A percentile compares a stretch with the other conserved stretches of the same genome.
Conservation (phyloP, 257 asterid genomes). For the Solanum chiquidenum region DNA sequence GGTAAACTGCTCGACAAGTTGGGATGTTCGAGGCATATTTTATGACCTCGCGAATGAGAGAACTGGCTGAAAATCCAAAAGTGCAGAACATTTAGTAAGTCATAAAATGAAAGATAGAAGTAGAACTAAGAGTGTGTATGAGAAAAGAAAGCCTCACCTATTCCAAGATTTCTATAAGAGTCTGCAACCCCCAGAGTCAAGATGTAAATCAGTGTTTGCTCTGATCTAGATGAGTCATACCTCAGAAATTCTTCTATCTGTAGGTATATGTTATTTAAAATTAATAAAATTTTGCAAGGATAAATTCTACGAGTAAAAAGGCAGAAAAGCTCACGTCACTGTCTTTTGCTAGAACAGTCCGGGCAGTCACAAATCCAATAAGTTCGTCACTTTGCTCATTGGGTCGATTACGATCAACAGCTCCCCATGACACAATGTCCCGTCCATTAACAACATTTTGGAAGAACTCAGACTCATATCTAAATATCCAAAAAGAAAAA, state of each 20-base stretch:
- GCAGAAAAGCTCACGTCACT: slow-evolving; percentile 65
- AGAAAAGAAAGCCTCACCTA: slow-evolving; percentile 41
- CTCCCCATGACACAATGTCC: slow-evolving; percentile 97
- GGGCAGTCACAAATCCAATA: slow-evolving; percentile 87
- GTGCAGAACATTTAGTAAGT: slow-evolving; percentile 10
- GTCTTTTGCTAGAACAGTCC: slow-evolving; percentile 62
- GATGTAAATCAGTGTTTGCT: slow-evolving; percentile 71
- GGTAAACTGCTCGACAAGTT: slow-evolving; percentile 79
- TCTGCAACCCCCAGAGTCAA: slow-evolving; percentile 89
- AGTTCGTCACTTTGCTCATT: slow-evolving; percentile 67
- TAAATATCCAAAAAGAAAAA: slow-evolving; percentile 12
- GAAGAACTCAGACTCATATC: slow-evolving; percentile 92
- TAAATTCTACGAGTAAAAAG: not conserved
- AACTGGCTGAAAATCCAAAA: slow-evolving; percentile 63
- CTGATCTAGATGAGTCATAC: slow-evolving; percentile 53
- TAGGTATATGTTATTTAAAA: slow-evolving; percentile 2
- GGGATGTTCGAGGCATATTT: slow-evolving; percentile 65
- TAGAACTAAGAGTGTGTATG: not conserved
- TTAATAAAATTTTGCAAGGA: not conserved
- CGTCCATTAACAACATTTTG: slow-evolving; percentile 79
- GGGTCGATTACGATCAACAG: slow-evolving; percentile 78
- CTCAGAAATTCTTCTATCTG: slow-evolving; percentile 77
- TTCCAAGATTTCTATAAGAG: slow-evolving; percentile 75
- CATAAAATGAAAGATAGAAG: not conserved
- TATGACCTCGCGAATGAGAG: slow-evolving; percentile 63